These are phyloP conservation scores for Boletus pseudo-olivaceus DNA, from an alignment of 768 basidiomycete genomes.

Conservation along the genomic window DNA sequence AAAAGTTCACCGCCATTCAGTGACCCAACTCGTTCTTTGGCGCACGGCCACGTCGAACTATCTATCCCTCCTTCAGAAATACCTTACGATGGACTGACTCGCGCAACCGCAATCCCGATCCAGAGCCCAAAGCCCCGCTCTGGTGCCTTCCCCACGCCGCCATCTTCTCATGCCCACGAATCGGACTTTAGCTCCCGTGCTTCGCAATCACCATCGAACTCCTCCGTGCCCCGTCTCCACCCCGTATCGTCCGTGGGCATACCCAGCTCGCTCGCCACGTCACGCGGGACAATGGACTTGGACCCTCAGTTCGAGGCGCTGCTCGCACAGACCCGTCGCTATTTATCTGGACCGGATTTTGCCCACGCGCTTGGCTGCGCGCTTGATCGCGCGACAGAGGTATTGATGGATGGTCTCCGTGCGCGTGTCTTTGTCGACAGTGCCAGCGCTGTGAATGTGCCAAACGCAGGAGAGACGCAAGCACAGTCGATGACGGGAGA, in stretches of 20 bases:
- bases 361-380: constrained; percentile 65
- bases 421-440: constrained; percentile 54
- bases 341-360: constrained; percentile 69
- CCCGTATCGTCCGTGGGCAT: neutral
- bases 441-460: constrained; percentile 8
- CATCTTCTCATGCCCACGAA: constrained; percentile 15
- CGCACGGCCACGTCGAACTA: neutral
- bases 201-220: constrained; percentile 21
- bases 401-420: constrained; percentile 62
- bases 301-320: constrained; percentile 53
- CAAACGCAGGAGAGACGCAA: constrained; percentile 9
- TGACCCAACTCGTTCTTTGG: neutral
- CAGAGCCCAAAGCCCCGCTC: constrained; percentile 9
- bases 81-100: constrained; percentile 7
- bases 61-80: neutral
- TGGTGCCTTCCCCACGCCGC: constrained; percentile 19
- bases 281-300: neutral
- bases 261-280: constrained; percentile 2
- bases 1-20: neutral
- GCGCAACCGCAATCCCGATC: constrained; percentile 15
- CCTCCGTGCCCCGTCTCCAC: constrained; percentile 22
- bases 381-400: constrained; percentile 64
- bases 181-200: constrained; percentile 25
- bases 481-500: constrained; percentile 11
- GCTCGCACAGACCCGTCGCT: constrained; percentile 62